Base-by-base conservation (phyloP, 306 rosid species). In the Parietaria judaica region DNA sequence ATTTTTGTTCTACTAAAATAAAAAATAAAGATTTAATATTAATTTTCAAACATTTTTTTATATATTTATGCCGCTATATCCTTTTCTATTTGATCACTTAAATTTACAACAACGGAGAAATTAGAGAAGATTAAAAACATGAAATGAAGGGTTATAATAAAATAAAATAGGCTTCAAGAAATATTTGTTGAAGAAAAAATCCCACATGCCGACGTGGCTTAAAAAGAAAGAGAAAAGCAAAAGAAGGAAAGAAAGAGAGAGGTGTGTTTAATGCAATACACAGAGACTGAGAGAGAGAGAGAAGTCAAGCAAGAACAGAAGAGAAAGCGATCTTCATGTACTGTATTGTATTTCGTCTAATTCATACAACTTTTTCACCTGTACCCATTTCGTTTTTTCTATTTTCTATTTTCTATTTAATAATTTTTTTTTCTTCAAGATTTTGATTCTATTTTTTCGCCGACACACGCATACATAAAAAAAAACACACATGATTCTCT, bases 391-490 rank as follows among this genome's bases (percentile, higher is more conserved):
- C 60, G 5, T 36, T 49, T 31, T 62, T 7, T 12, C n/a, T 37
- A 5, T 54, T 62, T 7, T 12, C n/a, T 37, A 5, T 54, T 50
- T 65, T 31, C n/a, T 12, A 10, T 6, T 61, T 37, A 14, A 45
- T 41, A 46, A 23, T 56, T 13, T 64, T 68, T 34, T 17, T 13
- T 43, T 6, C 46, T 57, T 34, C 14, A 52, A 52, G 23, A 8
- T 1, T 7, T 4, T 1, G 3, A 11, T 64, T 6, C 11, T 50
- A 14, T 57, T 56, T 73, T 67, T 71, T 80, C 71, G 82, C 95
- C 90, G 95, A 86, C 95, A 86, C 80, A 66, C 54, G 46, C 58
- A 31, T 17, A 54, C 64, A 36, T 50, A 45, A 14, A 35, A 45
- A 14, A 35, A 58, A 67, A 9, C 53, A 9, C 61, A 11, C 49